phyloP scores from a whole-genome alignment of 2,329 filamentous ascomycete genomes.

The Mycosphaerella arachidis region DNA sequence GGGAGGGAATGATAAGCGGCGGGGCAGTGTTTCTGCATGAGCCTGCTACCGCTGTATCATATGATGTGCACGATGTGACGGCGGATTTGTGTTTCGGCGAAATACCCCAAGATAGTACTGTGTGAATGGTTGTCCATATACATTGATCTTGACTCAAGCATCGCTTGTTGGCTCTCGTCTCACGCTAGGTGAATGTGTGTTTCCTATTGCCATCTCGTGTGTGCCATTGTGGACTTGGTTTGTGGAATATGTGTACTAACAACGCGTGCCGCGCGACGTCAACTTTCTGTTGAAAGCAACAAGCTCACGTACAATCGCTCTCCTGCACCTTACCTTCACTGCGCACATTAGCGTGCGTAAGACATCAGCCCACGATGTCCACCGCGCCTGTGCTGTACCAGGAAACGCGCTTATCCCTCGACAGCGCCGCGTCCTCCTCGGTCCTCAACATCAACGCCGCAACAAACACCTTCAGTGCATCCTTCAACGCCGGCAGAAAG shows the following conservation, averaged over 20 bases:
- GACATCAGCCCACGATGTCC: background rate
- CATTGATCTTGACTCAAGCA: background rate
- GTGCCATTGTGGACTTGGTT: background rate
- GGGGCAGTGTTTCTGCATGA: conserved; percentile 2
- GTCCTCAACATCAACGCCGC: conserved; percentile 62
- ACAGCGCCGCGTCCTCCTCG: conserved; percentile 44
- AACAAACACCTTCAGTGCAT: conserved; percentile 50
- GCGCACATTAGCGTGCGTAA: background rate
- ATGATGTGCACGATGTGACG: background rate
- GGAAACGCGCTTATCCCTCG: conserved; percentile 25
- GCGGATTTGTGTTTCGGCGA: background rate
- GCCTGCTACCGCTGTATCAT: background rate
- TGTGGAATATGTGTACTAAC: background rate
- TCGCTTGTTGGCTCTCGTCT: background rate
- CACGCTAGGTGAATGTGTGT: background rate
- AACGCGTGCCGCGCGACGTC: background rate
- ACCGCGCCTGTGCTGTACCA: conserved; percentile 29
- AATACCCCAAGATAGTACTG: background rate
- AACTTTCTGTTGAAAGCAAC: background rate
- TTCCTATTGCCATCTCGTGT: background rate
- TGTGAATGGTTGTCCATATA: background rate
- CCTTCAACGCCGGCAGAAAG: conserved; percentile 32
- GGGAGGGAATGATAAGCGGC: conserved; percentile 9
- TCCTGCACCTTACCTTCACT: background rate
- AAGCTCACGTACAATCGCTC: background rate